A percentile compares a stretch with the other conserved stretches of the same genome.
Evolutionary conservation across 2,329 filamentous ascomycete species (phyloP).

Genomic region (Sarocladium brachiariae): DNA sequence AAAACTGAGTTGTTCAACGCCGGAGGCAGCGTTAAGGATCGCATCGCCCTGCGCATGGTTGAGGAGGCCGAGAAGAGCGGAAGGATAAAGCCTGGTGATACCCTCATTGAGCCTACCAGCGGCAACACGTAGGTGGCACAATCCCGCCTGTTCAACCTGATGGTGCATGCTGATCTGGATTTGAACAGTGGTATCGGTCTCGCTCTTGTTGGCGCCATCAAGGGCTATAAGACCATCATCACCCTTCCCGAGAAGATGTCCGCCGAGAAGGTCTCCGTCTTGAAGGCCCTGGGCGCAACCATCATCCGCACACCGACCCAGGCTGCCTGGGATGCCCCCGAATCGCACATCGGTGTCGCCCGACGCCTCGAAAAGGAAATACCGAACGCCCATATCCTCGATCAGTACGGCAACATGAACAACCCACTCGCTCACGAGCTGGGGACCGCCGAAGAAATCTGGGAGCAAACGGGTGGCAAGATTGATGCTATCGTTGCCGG

Average conservation of each 20-base stretch:
- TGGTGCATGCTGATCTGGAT: constrained; percentile 18
- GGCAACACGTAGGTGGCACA: constrained; percentile 66
- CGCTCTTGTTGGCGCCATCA: constrained; percentile 88
- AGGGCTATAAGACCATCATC: constrained; percentile 98
- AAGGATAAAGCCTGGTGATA: constrained; percentile 94
- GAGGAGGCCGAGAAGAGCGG: constrained; percentile 88
- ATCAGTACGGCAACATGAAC: constrained; percentile 88
- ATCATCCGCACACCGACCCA: constrained; percentile 97
- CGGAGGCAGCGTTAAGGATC: constrained; percentile 87
- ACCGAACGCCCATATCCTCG: constrained; percentile 92
- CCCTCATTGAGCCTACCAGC: constrained; percentile 93
- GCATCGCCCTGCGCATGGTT: constrained; percentile 95
- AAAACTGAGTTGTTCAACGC: constrained; percentile 94
- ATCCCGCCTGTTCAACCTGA: neutral
- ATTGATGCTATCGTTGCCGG: constrained; percentile 82
- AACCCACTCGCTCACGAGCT: constrained; percentile 92
- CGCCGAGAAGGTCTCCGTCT: constrained; percentile 91
- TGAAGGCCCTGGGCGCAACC: constrained; percentile 88
- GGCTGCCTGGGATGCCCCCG: constrained; percentile 87
- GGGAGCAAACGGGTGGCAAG: constrained; percentile 78
- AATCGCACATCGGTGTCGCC: constrained; percentile 95
- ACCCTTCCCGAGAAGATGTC: constrained; percentile 99
- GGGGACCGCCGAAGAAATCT: constrained; percentile 94
- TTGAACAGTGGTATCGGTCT: constrained; percentile 69
- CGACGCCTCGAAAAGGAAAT: constrained; percentile 87